phyloP scores from a whole-genome alignment of 257 asterid species.

The Eustoma russellianum region DNA sequence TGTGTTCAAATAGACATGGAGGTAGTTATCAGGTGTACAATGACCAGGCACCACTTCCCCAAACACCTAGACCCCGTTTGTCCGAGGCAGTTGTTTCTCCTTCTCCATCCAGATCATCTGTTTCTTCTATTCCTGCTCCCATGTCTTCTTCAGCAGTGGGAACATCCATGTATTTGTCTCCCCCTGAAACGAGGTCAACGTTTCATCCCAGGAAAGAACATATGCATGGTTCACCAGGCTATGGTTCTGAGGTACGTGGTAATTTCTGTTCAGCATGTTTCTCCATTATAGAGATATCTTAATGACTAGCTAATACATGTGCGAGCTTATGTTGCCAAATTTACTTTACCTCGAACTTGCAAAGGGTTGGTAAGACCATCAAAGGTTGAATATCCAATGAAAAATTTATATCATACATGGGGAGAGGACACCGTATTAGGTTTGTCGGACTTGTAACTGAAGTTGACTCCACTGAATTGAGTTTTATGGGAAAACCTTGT shows the following conservation, averaged over 20 bases:
- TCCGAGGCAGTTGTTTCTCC: slow-evolving; percentile 28
- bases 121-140: slow-evolving; percentile 37
- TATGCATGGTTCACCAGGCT: slow-evolving; percentile 28
- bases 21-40: slow-evolving; percentile 19
- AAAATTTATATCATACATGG: too few relatives aligned
- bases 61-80: slow-evolving; percentile 31
- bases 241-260: slow-evolving; percentile 38
- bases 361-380: too few relatives aligned
- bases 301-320: too few relatives aligned
- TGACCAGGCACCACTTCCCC: slow-evolving; percentile 68
- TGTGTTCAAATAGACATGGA: slow-evolving; percentile 5
- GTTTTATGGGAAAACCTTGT: too few relatives aligned
- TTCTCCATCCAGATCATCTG: slow-evolving; percentile 33
- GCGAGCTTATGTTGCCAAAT: too few relatives aligned
- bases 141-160: slow-evolving; percentile 28
- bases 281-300: too few relatives aligned
- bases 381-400: too few relatives aligned
- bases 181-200: slow-evolving; percentile 30
- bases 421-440: too few relatives aligned
- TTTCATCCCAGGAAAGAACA: slow-evolving; percentile 26
- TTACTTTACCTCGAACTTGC: too few relatives aligned
- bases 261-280: neutral
- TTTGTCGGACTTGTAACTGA: too few relatives aligned
- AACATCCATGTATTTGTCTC: slow-evolving; percentile 32
- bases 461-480: too few relatives aligned